Conservation (phyloP, 768 basidiomycete species). For the Lentinula guzmanii region DNA sequence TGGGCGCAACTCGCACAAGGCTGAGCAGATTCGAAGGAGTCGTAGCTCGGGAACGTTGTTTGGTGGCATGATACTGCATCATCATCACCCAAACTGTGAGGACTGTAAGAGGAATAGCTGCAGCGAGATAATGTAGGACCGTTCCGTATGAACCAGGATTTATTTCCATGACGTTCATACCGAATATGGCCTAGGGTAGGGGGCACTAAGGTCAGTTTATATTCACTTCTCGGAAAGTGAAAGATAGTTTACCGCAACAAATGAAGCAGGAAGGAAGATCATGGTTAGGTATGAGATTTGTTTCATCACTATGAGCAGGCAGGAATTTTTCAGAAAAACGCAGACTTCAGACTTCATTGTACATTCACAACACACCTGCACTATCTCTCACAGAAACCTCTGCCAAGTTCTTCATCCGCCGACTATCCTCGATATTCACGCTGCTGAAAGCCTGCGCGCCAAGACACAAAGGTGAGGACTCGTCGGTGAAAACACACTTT, state of each 20-base stretch:
- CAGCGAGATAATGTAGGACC: slow-evolving; percentile 30
- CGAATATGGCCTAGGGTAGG: slow-evolving; percentile 36
- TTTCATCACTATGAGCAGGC: slow-evolving; percentile 31
- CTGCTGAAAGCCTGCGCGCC: slow-evolving; percentile 36
- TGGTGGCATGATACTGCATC: slow-evolving; percentile 27
- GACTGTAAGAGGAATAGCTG: slow-evolving; percentile 33
- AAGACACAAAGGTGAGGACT: background rate
- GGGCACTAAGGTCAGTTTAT: background rate
- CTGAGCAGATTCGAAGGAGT: background rate
- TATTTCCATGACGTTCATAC: slow-evolving; percentile 50
- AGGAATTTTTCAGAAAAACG: background rate
- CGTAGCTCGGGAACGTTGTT: background rate
- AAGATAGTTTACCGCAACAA: slow-evolving; percentile 31
- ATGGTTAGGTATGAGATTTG: slow-evolving; percentile 56
- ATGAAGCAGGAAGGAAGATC: slow-evolving; percentile 54
- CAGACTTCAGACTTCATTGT: background rate
- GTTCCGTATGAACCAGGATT: slow-evolving; percentile 22
- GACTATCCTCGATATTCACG: slow-evolving; percentile 44
- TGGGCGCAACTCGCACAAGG: background rate
- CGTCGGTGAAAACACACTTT: background rate
- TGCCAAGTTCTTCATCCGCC: slow-evolving; percentile 32
- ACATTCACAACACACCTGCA: slow-evolving; percentile 21
- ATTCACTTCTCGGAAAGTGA: background rate
- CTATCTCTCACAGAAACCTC: slow-evolving; percentile 36
- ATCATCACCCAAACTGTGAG: slow-evolving; percentile 41